These are phyloP conservation scores for Eucalyptus urophylla DNA, from an alignment of 345 rosid genomes.

Conservation along the genomic window DNA sequence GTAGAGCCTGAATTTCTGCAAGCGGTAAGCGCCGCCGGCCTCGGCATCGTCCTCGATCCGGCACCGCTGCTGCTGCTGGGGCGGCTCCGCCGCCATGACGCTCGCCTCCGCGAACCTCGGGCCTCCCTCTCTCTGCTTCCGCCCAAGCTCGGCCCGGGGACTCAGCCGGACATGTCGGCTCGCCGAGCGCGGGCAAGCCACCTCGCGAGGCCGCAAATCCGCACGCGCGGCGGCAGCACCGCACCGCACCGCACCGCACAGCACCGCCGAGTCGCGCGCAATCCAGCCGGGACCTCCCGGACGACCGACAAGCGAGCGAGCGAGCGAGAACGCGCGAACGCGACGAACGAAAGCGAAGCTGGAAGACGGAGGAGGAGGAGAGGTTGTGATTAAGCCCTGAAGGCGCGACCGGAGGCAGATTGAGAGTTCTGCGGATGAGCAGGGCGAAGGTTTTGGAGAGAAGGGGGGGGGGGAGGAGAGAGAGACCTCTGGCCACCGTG, in stretches of 20 bases:
- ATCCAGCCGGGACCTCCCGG: background rate
- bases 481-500: background rate
- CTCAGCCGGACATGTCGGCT: background rate
- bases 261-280: background rate
- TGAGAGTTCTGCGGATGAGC: background rate
- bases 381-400: background rate
- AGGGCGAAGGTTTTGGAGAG: background rate
- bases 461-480: background rate
- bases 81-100: constrained; percentile 6
- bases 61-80: constrained; percentile 2
- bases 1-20: constrained; percentile 86
- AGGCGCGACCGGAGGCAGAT: background rate
- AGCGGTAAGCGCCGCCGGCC: constrained; percentile 12
- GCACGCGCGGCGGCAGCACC: background rate
- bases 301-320: background rate
- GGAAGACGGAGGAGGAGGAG: background rate
- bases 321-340: background rate
- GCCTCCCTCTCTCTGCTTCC: background rate
- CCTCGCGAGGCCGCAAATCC: background rate
- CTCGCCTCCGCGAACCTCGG: background rate
- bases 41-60: constrained; percentile 1
- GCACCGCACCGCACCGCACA: background rate
- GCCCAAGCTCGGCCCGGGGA: background rate
- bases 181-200: background rate
- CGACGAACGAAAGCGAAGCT: background rate